These are phyloP conservation scores for Fragaria vesca DNA, from an alignment of 306 rosid species.

Conservation along the genomic window DNA sequence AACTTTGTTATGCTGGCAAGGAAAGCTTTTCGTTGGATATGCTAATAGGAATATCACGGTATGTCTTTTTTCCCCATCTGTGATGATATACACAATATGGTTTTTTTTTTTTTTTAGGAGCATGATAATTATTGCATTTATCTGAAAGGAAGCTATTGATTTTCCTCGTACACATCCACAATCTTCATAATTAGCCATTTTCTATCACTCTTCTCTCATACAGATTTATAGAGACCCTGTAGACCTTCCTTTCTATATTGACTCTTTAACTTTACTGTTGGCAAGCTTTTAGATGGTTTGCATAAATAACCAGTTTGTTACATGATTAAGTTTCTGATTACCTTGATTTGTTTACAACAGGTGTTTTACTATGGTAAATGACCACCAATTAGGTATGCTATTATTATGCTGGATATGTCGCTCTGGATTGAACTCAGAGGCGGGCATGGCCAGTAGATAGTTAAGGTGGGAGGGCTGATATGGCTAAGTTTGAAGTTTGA, in stretches of 20 bases:
- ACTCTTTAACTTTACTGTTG: not conserved
- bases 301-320: not conserved
- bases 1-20: slow-evolving; percentile 66
- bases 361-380: slow-evolving; percentile 52
- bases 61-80: slow-evolving; percentile 5
- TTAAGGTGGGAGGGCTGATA: not conserved
- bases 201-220: not conserved
- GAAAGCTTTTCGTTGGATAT: slow-evolving; percentile 72
- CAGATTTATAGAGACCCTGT: not conserved
- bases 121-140: not conserved
- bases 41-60: slow-evolving; percentile 73
- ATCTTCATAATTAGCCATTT: not conserved
- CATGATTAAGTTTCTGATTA: not conserved
- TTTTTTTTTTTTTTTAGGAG: not conserved
- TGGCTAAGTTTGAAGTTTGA: not conserved
- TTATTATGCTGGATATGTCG: slow-evolving; percentile 19
- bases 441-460: not conserved
- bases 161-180: not conserved
- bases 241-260: not conserved
- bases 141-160: not conserved
- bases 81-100: not conserved
- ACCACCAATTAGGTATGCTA: slow-evolving; percentile 14
- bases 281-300: not conserved
- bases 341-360: slow-evolving; percentile 43
- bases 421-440: slow-evolving; percentile 13